Percentiles rank a stretch among this genome's conserved stretches.
Conservation (phyloP, 1,284 basidiomycete species). For the Phylloboletellus chloephorus region DNA sequence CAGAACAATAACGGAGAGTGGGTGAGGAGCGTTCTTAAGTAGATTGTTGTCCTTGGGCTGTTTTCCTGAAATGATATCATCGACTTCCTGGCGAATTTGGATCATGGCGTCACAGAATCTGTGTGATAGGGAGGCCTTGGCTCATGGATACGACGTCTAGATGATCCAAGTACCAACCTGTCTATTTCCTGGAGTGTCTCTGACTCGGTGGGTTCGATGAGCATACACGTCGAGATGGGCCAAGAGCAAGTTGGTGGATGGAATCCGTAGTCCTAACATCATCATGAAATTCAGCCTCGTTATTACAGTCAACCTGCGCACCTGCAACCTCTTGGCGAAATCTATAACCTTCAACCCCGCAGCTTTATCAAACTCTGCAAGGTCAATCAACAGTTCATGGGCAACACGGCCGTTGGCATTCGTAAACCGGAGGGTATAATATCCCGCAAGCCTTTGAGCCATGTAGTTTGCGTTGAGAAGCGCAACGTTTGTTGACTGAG, state of each 20-base stretch:
- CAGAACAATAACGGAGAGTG: slow-evolving; percentile 67
- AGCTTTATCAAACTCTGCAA: slow-evolving; percentile 88
- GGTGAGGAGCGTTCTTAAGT: slow-evolving; percentile 92
- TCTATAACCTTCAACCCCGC: slow-evolving; percentile 90
- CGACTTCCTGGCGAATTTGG: slow-evolving; percentile 85
- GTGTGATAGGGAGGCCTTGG: slow-evolving; percentile 4
- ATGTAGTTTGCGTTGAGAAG: slow-evolving; percentile 97
- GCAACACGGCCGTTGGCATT: slow-evolving; percentile 90
- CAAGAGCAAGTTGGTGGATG: slow-evolving; percentile 91
- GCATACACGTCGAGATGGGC: slow-evolving; percentile 92
- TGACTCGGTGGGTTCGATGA: slow-evolving; percentile 94
- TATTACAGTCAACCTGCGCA: slow-evolving; percentile 25
- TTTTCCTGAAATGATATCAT: slow-evolving; percentile 81
- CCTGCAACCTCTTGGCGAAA: slow-evolving; percentile 92
- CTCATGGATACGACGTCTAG: background rate
- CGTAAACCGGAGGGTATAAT: slow-evolving; percentile 88
- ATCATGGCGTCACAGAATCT: slow-evolving; percentile 98
- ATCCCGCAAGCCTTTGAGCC: slow-evolving; percentile 77
- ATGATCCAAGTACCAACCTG: slow-evolving; percentile 39
- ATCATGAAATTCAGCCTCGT: slow-evolving; percentile 1
- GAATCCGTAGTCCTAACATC: slow-evolving; percentile 75
- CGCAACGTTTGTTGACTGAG: slow-evolving; percentile 80
- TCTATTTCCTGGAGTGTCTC: slow-evolving; percentile 90
- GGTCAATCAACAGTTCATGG: slow-evolving; percentile 92
- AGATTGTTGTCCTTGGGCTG: slow-evolving; percentile 87